Evolutionary conservation across 139 green algal genomes (phyloP).

Genomic region (Desmodesmus armatus): DNA sequence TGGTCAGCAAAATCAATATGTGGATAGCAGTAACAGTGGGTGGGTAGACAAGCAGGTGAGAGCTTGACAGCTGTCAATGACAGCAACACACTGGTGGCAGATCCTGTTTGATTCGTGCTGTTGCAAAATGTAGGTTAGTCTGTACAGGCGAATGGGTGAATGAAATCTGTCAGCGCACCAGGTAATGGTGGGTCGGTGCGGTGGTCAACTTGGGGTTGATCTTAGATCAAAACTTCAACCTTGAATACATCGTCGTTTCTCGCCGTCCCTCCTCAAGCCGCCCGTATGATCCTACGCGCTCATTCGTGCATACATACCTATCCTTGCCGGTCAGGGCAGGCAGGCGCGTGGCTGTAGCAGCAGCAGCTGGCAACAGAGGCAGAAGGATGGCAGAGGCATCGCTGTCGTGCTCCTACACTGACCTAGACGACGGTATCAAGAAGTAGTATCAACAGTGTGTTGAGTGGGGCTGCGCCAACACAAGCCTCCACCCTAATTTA

Average conservation of each 20-base stretch:
- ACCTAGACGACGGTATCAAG: constrained; percentile 3
- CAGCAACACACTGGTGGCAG: no score
- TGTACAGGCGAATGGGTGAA: no score
- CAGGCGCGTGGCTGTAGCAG: neutral
- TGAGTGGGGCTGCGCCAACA: neutral
- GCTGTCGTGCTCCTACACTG: neutral
- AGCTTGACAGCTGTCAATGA: no score
- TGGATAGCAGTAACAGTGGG: no score
- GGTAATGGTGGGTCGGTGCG: no score
- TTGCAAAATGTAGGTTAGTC: no score
- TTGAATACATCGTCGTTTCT: neutral
- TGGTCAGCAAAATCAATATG: neutral
- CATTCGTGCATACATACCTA: neutral
- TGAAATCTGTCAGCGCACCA: no score
- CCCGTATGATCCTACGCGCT: neutral
- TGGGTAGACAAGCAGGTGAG: no score
- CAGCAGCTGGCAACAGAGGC: neutral
- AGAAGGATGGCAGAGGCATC: constrained; percentile 21
- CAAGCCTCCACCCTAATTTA: neutral
- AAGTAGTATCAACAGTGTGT: neutral
- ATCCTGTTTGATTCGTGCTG: no score
- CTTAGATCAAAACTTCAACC: no score
- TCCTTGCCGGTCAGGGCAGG: neutral
- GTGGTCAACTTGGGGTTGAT: no score
- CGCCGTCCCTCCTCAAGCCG: neutral